Base-by-base conservation (phyloP, 768 basidiomycete species). In the Russula abietina region DNA sequence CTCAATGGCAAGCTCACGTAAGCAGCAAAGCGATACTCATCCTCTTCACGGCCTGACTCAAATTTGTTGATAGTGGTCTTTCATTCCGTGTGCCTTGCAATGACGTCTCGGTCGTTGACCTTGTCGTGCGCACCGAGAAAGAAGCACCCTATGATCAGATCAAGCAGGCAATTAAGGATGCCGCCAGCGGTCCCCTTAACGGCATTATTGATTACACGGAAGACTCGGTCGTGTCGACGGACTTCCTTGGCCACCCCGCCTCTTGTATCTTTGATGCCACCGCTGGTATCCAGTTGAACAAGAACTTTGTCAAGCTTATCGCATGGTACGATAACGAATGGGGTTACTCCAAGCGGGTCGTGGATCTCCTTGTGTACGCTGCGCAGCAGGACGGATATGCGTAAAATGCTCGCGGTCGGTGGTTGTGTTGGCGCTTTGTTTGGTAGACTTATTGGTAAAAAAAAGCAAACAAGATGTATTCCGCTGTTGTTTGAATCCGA, bases 1-100 rank as follows among this genome's bases (percentile, higher is more conserved):
- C 84, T 99, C 70, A 97, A 98, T 78, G 96, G 96, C 79, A 98
- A 98, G 81, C 87, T 99, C 73, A 98, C 94, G 89, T 91, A 73
- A 70, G 87, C 76, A 24, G 3, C 67, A n/a, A n/a, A 6, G 5
- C 33, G 4, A 32, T 19, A 12, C 24, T 50, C 28, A 22, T 11
- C 32, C 16, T 17, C 32, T 46, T 19, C 55, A 56, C 43, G 36
- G 17, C 55, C 57, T 39, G 36, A 30, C 56, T 68, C 36, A 68
- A 41, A 11, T 1, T 39, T 53, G 53, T 69, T 19, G 33, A 7
- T 69, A 91, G 89, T 61, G 91, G 96, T 77, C 88, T 98, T 73
- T 69, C 96, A 53, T 98, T 99, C 94, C 96, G 96, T 79, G 89
- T 98, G 63, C 96, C 96, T 68, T 95, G 92, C 64, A 79, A 89